phyloP scores from a whole-genome alignment of 1,284 basidiomycete genomes.

The Peniophora sp. region DNA sequence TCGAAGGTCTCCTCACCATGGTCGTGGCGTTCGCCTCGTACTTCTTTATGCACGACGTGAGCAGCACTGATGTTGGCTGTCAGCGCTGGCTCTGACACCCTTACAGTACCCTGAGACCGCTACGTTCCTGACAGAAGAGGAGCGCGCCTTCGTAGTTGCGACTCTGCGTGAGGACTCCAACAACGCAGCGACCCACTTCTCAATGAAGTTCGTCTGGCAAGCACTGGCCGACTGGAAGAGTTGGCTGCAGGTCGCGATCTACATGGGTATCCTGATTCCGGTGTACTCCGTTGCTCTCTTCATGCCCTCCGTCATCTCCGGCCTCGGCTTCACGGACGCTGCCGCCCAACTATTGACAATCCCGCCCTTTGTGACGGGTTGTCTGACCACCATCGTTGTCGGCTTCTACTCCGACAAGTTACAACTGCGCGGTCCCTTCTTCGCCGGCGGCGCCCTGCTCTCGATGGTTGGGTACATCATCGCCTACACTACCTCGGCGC shows the following conservation, averaged over 20 bases:
- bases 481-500: slow-evolving; percentile 26
- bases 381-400: slow-evolving; percentile 30
- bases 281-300: slow-evolving; percentile 55
- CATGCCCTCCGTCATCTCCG: slow-evolving; percentile 45
- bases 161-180: slow-evolving; percentile 22
- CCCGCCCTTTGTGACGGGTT: slow-evolving; percentile 40
- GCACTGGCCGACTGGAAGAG: slow-evolving; percentile 35
- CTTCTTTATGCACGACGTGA: slow-evolving; percentile 37
- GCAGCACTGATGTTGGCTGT: slow-evolving; percentile 5
- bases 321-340: slow-evolving; percentile 44
- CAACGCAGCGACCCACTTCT: slow-evolving; percentile 25
- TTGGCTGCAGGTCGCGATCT: slow-evolving; percentile 35
- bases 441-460: slow-evolving; percentile 28
- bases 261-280: slow-evolving; percentile 39
- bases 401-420: slow-evolving; percentile 37
- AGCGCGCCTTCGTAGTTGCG: slow-evolving; percentile 23
- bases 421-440: slow-evolving; percentile 35
- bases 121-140: slow-evolving; percentile 28
- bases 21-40: slow-evolving; percentile 28
- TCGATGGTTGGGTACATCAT: slow-evolving; percentile 39
- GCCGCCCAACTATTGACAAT: slow-evolving; percentile 49
- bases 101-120: slow-evolving; percentile 32
- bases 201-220: slow-evolving; percentile 28
- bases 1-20: slow-evolving; percentile 27
- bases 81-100: neutral